phyloP scores from a whole-genome alignment of 1,284 basidiomycete species.

The Leccinum pachyderme region DNA sequence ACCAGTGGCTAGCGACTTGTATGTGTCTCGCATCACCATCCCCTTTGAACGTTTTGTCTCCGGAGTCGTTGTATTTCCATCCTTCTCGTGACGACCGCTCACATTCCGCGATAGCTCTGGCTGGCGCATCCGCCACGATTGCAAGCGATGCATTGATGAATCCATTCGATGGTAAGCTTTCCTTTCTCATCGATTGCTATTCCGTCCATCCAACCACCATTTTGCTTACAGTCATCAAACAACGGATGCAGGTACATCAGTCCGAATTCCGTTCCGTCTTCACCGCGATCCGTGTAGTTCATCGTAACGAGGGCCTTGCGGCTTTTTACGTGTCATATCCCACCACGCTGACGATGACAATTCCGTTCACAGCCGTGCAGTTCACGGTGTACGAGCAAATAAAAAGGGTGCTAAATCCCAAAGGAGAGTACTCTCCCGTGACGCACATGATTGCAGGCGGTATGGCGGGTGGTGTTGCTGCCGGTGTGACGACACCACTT shows the following conservation, averaged over 20 bases:
- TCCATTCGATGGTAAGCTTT: conserved; percentile 89
- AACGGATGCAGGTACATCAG: conserved; percentile 97
- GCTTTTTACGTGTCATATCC: conserved; percentile 99
- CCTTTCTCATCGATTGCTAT: conserved; percentile 3
- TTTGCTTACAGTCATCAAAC: conserved; percentile 83
- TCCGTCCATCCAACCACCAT: conserved; percentile 11
- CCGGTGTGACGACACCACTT: conserved; percentile 93
- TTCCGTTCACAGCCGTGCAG: conserved; percentile 98
- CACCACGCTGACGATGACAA: conserved; percentile 94
- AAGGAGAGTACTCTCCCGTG: conserved; percentile 83
- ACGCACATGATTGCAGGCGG: conserved; percentile 93
- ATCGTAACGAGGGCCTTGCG: conserved; percentile 79
- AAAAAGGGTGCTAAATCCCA: conserved; percentile 86
- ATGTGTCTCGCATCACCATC: conserved; percentile 30
- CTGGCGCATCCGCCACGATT: conserved; percentile 93
- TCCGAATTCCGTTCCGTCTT: conserved; percentile 86
- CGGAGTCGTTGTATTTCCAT: background rate
- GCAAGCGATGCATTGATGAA: conserved; percentile 99
- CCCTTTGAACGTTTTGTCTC: background rate
- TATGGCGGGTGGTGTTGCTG: conserved; percentile 90
- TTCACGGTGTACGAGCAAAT: conserved; percentile 96
- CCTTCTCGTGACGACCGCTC: conserved; percentile 3
- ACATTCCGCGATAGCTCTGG: conserved; percentile 58
- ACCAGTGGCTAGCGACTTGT: conserved; percentile 84
- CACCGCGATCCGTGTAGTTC: conserved; percentile 82